Percentiles rank a stretch among this genome's conserved stretches.
These are phyloP conservation scores for Zygosaccharomyces sapae DNA, from an alignment of 1,139 yeast genomes.

Conservation along the genomic window DNA sequence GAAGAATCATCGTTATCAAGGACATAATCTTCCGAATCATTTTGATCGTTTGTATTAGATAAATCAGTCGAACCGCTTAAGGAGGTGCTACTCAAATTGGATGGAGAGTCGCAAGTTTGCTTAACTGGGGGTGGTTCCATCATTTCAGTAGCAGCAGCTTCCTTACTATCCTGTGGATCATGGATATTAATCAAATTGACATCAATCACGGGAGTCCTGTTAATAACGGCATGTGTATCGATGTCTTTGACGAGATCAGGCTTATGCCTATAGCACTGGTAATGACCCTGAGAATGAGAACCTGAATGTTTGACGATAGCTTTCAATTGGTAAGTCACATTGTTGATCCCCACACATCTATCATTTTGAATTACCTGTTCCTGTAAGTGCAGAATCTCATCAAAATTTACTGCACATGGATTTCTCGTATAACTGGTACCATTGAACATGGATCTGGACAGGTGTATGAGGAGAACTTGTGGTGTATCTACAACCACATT, in stretches of 20 bases:
- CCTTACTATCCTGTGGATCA: constrained; percentile 4
- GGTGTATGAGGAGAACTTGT: constrained; percentile 64
- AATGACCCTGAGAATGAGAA: constrained; percentile 86
- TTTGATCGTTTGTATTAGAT: constrained; percentile 5
- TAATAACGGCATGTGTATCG: constrained; percentile 43
- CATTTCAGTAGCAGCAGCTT: constrained; percentile 5
- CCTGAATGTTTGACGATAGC: constrained; percentile 85
- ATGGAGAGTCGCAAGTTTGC: constrained; percentile 1
- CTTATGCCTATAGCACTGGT: constrained; percentile 71
- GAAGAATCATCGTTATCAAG: constrained; percentile 12
- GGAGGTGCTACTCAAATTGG: constrained; percentile 8
- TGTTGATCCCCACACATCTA: constrained; percentile 17
- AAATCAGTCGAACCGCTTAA: constrained; percentile 8
- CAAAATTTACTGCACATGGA: constrained; percentile 66
- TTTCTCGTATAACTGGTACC: constrained; percentile 73
- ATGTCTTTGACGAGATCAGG: constrained; percentile 55
- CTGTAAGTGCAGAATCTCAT: constrained; percentile 51
- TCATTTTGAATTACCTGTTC: constrained; percentile 37
- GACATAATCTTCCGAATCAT: constrained; percentile 19
- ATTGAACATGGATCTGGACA: constrained; percentile 74
- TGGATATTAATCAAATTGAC: constrained; percentile 4
- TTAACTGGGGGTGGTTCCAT: constrained; percentile 5
- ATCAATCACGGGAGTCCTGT: constrained; percentile 36
- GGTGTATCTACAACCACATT: constrained; percentile 66
- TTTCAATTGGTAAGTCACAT: constrained; percentile 51